Evolutionary conservation across 805 yeast genomes (phyloP), one percentile per base, ranked within the genome.

Genomic region (Cyberlindnera bimundalis): DNA sequence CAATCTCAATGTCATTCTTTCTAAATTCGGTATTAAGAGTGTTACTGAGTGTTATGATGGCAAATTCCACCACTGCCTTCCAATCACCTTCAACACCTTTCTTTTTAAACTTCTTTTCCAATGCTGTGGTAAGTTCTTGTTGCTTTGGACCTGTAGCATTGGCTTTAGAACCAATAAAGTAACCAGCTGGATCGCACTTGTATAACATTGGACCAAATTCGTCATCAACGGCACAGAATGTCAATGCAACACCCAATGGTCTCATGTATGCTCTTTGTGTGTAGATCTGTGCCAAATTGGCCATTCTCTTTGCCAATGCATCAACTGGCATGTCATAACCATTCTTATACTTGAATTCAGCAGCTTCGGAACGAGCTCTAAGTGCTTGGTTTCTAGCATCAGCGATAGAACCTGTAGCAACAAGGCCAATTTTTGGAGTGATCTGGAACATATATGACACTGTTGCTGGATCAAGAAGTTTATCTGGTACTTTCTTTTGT

Each of bases 191-290:
- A 65, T 93, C 99, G 51, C 93, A 81, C 70, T 91, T 93, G 70
- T 77, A 89, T 45, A 93, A 73, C 55, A 81, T 79, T 20, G 99
- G 96, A 1, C 98, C 99, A 39, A 70, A 64, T 65, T 83, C 95
- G 59, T 88, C 96, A 63, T 89, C 97, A 42, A 85, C 81, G 33
- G 95, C 79, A 43, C 89, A 75, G 57, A 91, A 83, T 19, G 96
- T 88, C 59, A 89, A 73, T 21, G 96, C 87, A 45, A 91, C 96
- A 28, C 99, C 99, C 52, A 89, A 72, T 19, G 99, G 99, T 66
- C 99, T 80, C 98, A 93, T 93, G 65, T 91, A 91, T 10, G 98
- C 98, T 60, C 97, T 77, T 67, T 93, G 99, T 30, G 99, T 93
- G 65, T 89, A 93, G 48, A 93, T 78, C 70, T 93, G 99, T 36